Conservation (phyloP, 805 yeast genomes). For the Saturnispora sekii region DNA sequence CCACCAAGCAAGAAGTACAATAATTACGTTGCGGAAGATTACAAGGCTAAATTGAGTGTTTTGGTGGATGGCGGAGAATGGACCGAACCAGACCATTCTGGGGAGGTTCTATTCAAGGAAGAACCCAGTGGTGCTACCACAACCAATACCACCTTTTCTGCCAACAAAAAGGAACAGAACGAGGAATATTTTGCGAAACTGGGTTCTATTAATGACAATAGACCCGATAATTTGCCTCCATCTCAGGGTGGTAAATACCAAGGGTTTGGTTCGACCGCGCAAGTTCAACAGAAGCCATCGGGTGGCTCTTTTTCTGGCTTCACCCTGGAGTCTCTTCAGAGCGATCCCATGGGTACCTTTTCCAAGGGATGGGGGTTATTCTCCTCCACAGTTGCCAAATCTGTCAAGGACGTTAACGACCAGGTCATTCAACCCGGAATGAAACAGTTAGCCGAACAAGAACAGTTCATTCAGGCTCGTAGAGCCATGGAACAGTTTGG, state of each 20-base stretch:
- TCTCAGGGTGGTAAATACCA: slow-evolving; percentile 88
- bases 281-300: slow-evolving; percentile 11
- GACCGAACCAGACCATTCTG: slow-evolving; percentile 52
- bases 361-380: slow-evolving; percentile 92
- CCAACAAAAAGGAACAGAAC: slow-evolving; percentile 40
- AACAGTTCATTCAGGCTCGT: slow-evolving; percentile 69
- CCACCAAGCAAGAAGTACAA: slow-evolving; percentile 73
- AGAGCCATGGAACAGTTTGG: slow-evolving; percentile 97
- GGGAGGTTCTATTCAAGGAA: slow-evolving; percentile 30
- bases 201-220: slow-evolving; percentile 59
- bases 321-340: slow-evolving; percentile 59
- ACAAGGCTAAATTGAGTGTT: slow-evolving; percentile 71
- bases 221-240: slow-evolving; percentile 79
- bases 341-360: slow-evolving; percentile 86
- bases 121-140: neutral
- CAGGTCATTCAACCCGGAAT: slow-evolving; percentile 86
- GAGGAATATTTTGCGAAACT: slow-evolving; percentile 76
- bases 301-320: slow-evolving; percentile 43
- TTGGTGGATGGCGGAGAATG: slow-evolving; percentile 65
- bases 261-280: slow-evolving; percentile 80
- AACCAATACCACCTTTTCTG: neutral
- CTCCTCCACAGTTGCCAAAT: slow-evolving; percentile 74
- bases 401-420: slow-evolving; percentile 79
- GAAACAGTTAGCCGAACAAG: slow-evolving; percentile 70
- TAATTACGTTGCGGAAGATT: slow-evolving; percentile 90